phyloP scores from a whole-genome alignment of 345 rosid genomes.

The Tarenaya hassleriana region DNA sequence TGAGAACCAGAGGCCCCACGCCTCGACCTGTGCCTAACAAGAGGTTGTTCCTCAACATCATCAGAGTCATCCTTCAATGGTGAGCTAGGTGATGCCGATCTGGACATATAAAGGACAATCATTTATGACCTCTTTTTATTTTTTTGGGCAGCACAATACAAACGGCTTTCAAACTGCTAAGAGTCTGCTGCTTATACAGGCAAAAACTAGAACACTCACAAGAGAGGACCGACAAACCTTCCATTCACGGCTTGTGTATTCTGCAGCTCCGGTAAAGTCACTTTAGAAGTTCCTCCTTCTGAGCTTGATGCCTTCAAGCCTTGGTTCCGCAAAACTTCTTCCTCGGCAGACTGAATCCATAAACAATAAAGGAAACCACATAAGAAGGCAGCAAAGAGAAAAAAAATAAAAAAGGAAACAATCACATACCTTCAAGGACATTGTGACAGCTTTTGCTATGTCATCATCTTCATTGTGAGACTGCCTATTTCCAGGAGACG shows the following conservation, averaged over 20 bases:
- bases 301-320: slow-evolving; percentile 40
- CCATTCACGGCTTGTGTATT: slow-evolving; percentile 48
- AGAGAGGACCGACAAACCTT: slow-evolving; percentile 41
- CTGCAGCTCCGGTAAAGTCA: slow-evolving; percentile 36
- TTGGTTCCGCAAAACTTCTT: slow-evolving; percentile 40
- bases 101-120: slow-evolving; percentile 22
- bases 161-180: slow-evolving; percentile 1
- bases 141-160: slow-evolving; percentile 12
- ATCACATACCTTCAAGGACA: slow-evolving; percentile 54
- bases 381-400: background rate
- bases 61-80: slow-evolving; percentile 65
- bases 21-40: slow-evolving; percentile 62
- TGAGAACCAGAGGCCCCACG: slow-evolving; percentile 38
- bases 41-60: slow-evolving; percentile 69
- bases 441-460: slow-evolving; percentile 62
- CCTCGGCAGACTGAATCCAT: slow-evolving; percentile 63
- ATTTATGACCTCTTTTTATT: slow-evolving; percentile 13
- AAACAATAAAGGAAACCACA: slow-evolving; percentile 20
- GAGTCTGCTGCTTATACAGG: background rate
- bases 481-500: slow-evolving; percentile 35
- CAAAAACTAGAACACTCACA: slow-evolving; percentile 4
- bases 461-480: slow-evolving; percentile 49
- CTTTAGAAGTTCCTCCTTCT: slow-evolving; percentile 32
- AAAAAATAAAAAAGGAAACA: slow-evolving; percentile 8
- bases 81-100: slow-evolving; percentile 62